Evolutionary conservation across 1,139 yeast genomes (phyloP).

Genomic region (Hyphopichia wangnamkhiaoensis): DNA sequence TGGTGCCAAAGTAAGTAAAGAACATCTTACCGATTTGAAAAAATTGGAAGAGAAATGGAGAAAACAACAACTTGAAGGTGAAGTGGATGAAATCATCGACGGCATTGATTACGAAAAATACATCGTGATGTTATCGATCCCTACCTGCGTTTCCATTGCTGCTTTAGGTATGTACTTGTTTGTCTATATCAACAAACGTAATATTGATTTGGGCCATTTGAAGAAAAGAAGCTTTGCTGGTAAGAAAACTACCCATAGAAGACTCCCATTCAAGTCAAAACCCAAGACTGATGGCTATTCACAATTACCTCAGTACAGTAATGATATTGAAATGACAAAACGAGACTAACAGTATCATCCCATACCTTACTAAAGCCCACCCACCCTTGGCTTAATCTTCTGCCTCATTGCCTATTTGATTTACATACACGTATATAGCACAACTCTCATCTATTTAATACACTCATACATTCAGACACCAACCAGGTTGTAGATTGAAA

Average conservation of each 20-base stretch:
- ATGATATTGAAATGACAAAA: constrained; percentile 13
- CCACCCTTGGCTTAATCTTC: too few species aligned
- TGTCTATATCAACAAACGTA: constrained; percentile 49
- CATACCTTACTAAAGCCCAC: background rate
- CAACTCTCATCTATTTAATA: too few species aligned
- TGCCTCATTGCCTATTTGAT: too few species aligned
- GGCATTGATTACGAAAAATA: constrained; percentile 66
- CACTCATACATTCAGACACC: too few species aligned
- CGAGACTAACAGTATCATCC: constrained; percentile 2
- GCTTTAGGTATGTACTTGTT: constrained; percentile 66
- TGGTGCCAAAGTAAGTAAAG: constrained; percentile 63
- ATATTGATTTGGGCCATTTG: constrained; percentile 49
- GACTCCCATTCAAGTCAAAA: constrained; percentile 29
- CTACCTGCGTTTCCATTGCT: constrained; percentile 66
- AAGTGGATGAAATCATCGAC: constrained; percentile 43
- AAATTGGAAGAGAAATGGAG: constrained; percentile 38
- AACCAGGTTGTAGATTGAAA: too few species aligned
- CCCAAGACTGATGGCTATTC: constrained; percentile 17
- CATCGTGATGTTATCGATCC: constrained; percentile 64
- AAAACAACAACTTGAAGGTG: constrained; percentile 41
- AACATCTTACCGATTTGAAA: constrained; percentile 54
- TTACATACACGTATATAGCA: too few species aligned
- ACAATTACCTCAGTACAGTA: constrained; percentile 30
- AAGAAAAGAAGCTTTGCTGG: constrained; percentile 52
- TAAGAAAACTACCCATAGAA: constrained; percentile 33